Evolutionary conservation across 306 rosid genomes (phyloP), one percentile per base, ranked within the genome.

Genomic region (Casuarina cunninghamiana): DNA sequence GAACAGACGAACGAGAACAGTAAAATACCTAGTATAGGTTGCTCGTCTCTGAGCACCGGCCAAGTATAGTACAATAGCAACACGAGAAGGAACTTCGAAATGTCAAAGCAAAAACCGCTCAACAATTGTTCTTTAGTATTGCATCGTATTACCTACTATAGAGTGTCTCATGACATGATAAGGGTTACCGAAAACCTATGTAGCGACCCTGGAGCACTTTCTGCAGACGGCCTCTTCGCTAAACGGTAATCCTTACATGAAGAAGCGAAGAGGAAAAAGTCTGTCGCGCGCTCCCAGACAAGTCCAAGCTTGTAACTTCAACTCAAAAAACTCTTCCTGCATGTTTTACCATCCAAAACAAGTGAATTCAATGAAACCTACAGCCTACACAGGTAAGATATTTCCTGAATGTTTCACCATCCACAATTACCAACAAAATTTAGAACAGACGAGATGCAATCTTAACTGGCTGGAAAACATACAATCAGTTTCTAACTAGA

Each of bases 171-270:
- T 17, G 48, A 7, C 71, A 65, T 7, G 71, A 44, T 37, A 21
- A 50, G 53, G 60, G 76, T 26, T 69, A 46, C 61, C 48, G 66
- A 79, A 73, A 79, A 66, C 83, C 75, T 48, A 53, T 5, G 3
- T 15, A 63, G 48, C 49, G 54, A 67, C 16, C 77, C 26, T 9
- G 78, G 53, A 72, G 50, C 7, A 21, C 74, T 72, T 16, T 54
- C 11, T 72, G 19, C 45, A 10, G 37, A 19, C 45, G 61, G 58
- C 61, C 61, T 71, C 74, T 16, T 32, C 58, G 55, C 32, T 8
- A 43, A 65, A 80, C 44, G 19, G 70, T 53, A 17, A 35, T 11
- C 74, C 53, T 15, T 46, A 46, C 10, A 46, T 46, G 50, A 46
- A 46, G 58, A 63, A 49, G 49, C 44, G 73, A 78, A 48, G 50